phyloP scores from a whole-genome alignment of 2,329 filamentous ascomycete genomes.

The Arthroderma sp. region DNA sequence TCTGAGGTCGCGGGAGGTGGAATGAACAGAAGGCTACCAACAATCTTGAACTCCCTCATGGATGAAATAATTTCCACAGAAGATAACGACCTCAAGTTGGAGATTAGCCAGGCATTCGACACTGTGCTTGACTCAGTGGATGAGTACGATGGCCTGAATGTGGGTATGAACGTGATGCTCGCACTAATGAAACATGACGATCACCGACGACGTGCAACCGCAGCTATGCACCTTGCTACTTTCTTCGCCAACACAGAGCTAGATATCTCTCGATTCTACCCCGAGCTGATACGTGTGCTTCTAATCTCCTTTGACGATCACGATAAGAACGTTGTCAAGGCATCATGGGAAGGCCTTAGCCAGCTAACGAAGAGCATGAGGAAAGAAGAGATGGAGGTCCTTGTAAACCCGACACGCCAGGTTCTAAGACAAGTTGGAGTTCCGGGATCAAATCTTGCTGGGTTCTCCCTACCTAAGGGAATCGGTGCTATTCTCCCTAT shows the following conservation, averaged over 20 bases:
- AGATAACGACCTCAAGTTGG: conserved; percentile 59
- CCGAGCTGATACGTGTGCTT: conserved; percentile 81
- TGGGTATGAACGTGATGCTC: conserved; percentile 86
- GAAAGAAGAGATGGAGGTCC: conserved; percentile 96
- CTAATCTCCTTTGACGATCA: conserved; percentile 85
- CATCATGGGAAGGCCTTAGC: conserved; percentile 74
- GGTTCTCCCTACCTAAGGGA: conserved; percentile 85
- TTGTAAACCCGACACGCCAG: conserved; percentile 76
- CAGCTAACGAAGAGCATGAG: conserved; percentile 79
- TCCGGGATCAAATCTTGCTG: conserved; percentile 68
- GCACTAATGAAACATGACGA: conserved; percentile 85
- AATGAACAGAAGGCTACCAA: conserved; percentile 81
- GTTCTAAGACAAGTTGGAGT: conserved; percentile 81
- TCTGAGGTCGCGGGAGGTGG: conserved; percentile 80
- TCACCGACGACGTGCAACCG: conserved; percentile 66
- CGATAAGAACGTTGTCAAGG: conserved; percentile 73
- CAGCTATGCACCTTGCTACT: conserved; percentile 65
- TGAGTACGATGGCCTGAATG: conserved; percentile 90
- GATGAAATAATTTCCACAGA: conserved; percentile 68
- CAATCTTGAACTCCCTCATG: conserved; percentile 86
- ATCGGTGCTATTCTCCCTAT: conserved; percentile 94
- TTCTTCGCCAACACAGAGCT: conserved; percentile 74
- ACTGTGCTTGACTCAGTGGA: conserved; percentile 85
- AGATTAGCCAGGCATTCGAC: conserved; percentile 73
- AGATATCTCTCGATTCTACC: conserved; percentile 92